Base-by-base conservation (phyloP, 1,284 basidiomycete species). In the Trichosporon asahii region DNA sequence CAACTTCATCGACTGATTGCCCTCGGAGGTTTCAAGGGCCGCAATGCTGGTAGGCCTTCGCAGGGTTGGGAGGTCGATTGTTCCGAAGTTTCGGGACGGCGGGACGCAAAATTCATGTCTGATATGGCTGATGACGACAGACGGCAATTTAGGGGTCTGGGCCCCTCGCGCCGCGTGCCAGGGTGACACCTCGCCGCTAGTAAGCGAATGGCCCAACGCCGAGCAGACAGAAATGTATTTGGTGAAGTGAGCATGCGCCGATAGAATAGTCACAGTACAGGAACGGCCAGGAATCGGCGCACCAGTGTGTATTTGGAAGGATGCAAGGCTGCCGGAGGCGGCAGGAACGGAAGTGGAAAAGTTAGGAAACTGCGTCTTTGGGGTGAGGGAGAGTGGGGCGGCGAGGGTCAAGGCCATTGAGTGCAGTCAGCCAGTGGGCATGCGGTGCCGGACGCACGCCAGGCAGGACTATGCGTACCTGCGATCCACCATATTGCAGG, bases 91-190 rank as follows among this genome's bases (percentile, higher is more conserved):
- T 57, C 55, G 55, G 55, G 55, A 57, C 29, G 7, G 57, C 57
- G 57, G 57, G 57, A 61, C 57, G 57, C 27, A 31, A 61, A 31
- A 61, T 61, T 53, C 49, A 61, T 61, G 57, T 29, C 29, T 61
- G 55, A 60, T 61, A 61, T 61, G 57, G 57, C 29, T 61, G 57
- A 61, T 61, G 57, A 31, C 57, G 57, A 61, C 57, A 61, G 57
- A 31, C 57, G 33, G 29, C 27, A 61, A 61, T 61, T 31, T 31
- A 61, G 57, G 57, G 57, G 57, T n/a, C 27, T 33, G 15, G 5
- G 3, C 21, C 25, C 25, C 27, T 2, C 25, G 55, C 55, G 18
- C 9, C 3, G 25, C 14, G 25, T 29, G 25, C 27, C 27, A 61
- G 27, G 57, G 57, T 61, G 57, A 61, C 57, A 61, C 21, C 46